Conservation (phyloP, 768 basidiomycete species). For the Naganishia vishniacii region DNA sequence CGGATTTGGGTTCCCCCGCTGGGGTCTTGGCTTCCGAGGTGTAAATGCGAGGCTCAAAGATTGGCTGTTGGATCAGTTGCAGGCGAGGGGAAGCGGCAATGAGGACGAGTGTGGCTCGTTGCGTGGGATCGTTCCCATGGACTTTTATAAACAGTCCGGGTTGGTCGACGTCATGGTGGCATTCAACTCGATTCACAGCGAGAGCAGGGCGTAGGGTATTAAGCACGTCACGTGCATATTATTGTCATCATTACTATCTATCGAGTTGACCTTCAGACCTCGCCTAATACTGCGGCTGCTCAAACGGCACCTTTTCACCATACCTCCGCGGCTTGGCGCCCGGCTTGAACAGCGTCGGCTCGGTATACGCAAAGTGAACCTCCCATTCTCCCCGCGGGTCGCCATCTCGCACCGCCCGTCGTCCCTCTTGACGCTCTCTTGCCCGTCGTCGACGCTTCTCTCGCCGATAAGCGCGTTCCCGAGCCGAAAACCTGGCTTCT, state of each 20-base stretch:
- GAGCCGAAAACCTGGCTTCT: constrained; percentile 18
- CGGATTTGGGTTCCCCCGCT: constrained; percentile 75
- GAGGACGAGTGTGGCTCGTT: not conserved
- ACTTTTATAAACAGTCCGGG: constrained; percentile 30
- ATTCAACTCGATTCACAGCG: constrained; percentile 21
- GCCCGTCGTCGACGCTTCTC: constrained; percentile 11
- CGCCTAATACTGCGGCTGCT: constrained; percentile 2
- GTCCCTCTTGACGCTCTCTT: constrained; percentile 15
- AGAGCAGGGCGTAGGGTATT: not conserved
- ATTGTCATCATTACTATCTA: too few species aligned
- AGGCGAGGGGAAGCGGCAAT: not conserved
- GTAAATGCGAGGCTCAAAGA: constrained; percentile 68
- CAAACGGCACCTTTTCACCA: constrained; percentile 9
- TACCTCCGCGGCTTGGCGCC: constrained; percentile 15
- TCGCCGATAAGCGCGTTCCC: constrained; percentile 20
- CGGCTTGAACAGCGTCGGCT: constrained; percentile 19
- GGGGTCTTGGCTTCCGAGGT: constrained; percentile 75
- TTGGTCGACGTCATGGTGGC: constrained; percentile 31
- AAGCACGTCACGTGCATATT: not conserved
- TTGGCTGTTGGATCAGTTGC: constrained; percentile 63
- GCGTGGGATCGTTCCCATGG: constrained; percentile 31
- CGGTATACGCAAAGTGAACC: constrained; percentile 26
- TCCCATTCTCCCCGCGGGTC: constrained; percentile 20
- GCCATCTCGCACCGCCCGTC: constrained; percentile 1
- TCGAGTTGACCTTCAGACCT: not conserved